These are phyloP conservation scores for Phytopythium sindhum DNA, from an alignment of 352 stramenopile genomes.

Conservation along the genomic window DNA sequence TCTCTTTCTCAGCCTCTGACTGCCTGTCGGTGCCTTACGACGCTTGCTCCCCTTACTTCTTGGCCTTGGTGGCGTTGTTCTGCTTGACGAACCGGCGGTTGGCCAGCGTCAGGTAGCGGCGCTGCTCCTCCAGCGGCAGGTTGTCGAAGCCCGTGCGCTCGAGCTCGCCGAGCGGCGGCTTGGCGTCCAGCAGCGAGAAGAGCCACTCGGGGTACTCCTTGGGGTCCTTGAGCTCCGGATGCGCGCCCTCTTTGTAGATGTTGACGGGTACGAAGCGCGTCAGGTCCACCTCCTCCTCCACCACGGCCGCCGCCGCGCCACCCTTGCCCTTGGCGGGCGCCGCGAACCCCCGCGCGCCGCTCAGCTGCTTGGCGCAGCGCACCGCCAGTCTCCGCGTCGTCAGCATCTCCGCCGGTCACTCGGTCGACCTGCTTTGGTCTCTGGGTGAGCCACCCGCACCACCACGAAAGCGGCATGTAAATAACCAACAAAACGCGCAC, in stretches of 20 bases:
- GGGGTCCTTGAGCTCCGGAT: constrained; percentile 79
- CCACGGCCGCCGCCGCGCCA: constrained; percentile 39
- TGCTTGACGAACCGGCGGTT: constrained; percentile 71
- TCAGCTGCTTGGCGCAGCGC: constrained; percentile 25
- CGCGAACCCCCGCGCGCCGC: constrained; percentile 50
- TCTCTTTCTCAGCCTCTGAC: background rate
- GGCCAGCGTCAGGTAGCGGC: constrained; percentile 68
- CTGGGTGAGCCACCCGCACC: background rate
- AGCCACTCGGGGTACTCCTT: constrained; percentile 84
- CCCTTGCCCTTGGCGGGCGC: constrained; percentile 63
- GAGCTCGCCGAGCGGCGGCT: constrained; percentile 73
- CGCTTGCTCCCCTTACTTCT: constrained; percentile 64
- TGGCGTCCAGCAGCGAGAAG: constrained; percentile 71
- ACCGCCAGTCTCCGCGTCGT: constrained; percentile 38
- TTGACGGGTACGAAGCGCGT: constrained; percentile 75
- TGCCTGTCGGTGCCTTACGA: background rate
- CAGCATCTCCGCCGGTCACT: constrained; percentile 14
- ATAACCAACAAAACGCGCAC: background rate
- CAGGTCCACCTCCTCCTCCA: constrained; percentile 76
- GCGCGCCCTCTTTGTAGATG: constrained; percentile 81
- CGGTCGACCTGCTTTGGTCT: background rate
- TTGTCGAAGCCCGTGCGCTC: constrained; percentile 81
- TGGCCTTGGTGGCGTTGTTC: constrained; percentile 80
- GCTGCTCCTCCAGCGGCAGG: constrained; percentile 71
- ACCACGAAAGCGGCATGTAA: background rate